phyloP scores from a whole-genome alignment of 352 stramenopile genomes.

The Peronospora belbahrii region DNA sequence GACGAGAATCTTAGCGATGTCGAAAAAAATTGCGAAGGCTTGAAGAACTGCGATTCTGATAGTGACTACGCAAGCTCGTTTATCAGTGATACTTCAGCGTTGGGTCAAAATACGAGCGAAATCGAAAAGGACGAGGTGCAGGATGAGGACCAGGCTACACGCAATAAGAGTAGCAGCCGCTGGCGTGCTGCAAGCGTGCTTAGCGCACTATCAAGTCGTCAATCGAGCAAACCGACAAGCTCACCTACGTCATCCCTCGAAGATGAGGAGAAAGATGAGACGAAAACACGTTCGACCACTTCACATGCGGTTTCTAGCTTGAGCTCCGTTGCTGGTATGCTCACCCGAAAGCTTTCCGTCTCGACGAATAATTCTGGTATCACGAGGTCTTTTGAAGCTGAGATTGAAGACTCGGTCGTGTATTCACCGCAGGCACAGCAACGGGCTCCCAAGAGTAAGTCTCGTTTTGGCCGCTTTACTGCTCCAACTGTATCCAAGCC shows the following conservation, averaged over 20 bases:
- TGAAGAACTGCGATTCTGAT: conserved; percentile 43
- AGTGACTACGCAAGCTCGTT: conserved; percentile 40
- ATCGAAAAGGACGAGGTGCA: conserved; percentile 10
- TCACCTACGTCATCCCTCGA: conserved; percentile 23
- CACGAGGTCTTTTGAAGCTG: conserved; percentile 21
- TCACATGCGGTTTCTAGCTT: conserved; percentile 18
- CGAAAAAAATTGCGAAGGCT: conserved; percentile 19
- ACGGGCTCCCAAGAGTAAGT: conserved; percentile 31
- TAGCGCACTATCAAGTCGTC: conserved; percentile 33
- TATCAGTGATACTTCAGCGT: conserved; percentile 21
- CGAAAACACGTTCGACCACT: conserved; percentile 19
- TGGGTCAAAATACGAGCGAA: conserved; percentile 11
- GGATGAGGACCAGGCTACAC: conserved; percentile 8
- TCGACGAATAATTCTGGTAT: conserved; percentile 20
- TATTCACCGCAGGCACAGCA: conserved; percentile 28
- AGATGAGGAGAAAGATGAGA: conserved; percentile 24
- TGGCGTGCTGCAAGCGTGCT: conserved; percentile 41
- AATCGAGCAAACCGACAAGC: conserved; percentile 28
- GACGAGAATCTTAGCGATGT: conserved; percentile 21
- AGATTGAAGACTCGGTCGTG: conserved; percentile 31
- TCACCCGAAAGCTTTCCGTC: conserved; percentile 25
- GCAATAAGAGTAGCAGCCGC: conserved; percentile 23
- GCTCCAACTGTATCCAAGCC: conserved; percentile 28
- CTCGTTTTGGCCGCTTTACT: conserved; percentile 39
- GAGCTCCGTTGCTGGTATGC: conserved; percentile 24